These are phyloP conservation scores for Limtongia smithiae DNA, from an alignment of 805 yeast genomes.

Conservation along the genomic window DNA sequence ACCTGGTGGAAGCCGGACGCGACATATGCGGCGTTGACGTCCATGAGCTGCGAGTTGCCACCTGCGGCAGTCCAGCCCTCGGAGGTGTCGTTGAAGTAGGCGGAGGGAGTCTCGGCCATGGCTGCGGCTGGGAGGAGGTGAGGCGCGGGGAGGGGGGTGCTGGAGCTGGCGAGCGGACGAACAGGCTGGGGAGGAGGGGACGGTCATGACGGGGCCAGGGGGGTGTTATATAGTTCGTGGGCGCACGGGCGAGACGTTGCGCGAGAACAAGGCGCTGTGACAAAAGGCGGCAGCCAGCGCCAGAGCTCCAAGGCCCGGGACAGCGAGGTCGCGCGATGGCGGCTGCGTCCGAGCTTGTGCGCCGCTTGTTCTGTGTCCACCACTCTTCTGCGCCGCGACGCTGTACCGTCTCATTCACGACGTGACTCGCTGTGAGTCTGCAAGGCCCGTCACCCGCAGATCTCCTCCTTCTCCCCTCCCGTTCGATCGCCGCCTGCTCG, in stretches of 20 bases:
- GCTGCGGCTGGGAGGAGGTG: neutral
- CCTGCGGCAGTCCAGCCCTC: constrained; percentile 41
- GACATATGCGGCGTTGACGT: constrained; percentile 56
- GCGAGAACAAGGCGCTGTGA: too few species aligned
- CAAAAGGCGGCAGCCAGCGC: too few species aligned
- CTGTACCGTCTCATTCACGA: too few species aligned
- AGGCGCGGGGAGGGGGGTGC: neutral
- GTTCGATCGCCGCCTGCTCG: too few species aligned
- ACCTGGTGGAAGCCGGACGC: constrained; percentile 63
- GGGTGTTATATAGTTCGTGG: neutral
- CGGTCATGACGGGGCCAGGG: neutral
- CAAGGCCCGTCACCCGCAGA: too few species aligned
- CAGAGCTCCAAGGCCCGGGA: too few species aligned
- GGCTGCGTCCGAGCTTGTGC: too few species aligned
- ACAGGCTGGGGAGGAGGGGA: neutral
- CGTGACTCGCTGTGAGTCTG: too few species aligned
- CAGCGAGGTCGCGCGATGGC: too few species aligned
- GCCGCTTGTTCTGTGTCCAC: too few species aligned
- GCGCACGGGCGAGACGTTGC: neutral
- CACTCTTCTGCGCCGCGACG: too few species aligned
- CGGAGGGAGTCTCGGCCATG: constrained; percentile 27
- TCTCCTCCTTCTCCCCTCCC: too few species aligned
- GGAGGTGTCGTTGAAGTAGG: constrained; percentile 24
- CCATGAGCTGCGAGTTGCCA: constrained; percentile 64
- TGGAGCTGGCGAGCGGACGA: neutral